Evolutionary conservation across 169 alveolate genomes (phyloP).

Genomic region (Cryptosporidium meleagridis): DNA sequence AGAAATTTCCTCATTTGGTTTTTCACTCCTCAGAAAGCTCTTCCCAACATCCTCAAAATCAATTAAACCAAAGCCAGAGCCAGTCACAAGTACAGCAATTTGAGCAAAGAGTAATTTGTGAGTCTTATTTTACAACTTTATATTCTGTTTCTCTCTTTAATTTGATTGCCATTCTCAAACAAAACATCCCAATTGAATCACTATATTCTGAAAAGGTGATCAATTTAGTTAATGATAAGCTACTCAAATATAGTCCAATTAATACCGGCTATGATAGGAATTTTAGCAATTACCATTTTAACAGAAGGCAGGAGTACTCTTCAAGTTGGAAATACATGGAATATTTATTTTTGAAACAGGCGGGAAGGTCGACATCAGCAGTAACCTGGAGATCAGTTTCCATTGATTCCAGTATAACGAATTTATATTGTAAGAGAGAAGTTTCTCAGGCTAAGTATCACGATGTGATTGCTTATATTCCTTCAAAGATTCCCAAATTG

Average conservation of each 20-base stretch:
- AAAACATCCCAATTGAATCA: neutral
- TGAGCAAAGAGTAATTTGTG: constrained; percentile 9
- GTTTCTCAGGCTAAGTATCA: neutral
- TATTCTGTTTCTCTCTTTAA: constrained; percentile 16
- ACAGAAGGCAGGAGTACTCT: constrained; percentile 25
- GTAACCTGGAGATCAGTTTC: constrained; percentile 50
- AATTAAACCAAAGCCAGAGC: neutral
- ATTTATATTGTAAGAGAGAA: neutral
- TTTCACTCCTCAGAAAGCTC: constrained; percentile 22
- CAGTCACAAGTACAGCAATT: neutral
- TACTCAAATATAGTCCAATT: constrained; percentile 41
- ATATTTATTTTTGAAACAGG: neutral
- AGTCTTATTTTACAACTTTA: constrained; percentile 29
- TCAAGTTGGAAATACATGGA: constrained; percentile 39
- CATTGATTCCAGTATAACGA: constrained; percentile 22
- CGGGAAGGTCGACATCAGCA: neutral
- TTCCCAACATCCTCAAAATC: neutral
- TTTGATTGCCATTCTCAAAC: neutral
- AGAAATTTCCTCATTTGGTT: constrained; percentile 16
- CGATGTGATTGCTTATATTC: constrained; percentile 23
- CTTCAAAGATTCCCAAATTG: constrained; percentile 37
- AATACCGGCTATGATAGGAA: constrained; percentile 8
- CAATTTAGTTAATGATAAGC: constrained; percentile 5
- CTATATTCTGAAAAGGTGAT: constrained; percentile 1
- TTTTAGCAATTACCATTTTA: neutral